A percentile compares a stretch with the other conserved stretches of the same genome.
Conservation (phyloP, 345 rosid genomes). For the Eucalyptus regnans region DNA sequence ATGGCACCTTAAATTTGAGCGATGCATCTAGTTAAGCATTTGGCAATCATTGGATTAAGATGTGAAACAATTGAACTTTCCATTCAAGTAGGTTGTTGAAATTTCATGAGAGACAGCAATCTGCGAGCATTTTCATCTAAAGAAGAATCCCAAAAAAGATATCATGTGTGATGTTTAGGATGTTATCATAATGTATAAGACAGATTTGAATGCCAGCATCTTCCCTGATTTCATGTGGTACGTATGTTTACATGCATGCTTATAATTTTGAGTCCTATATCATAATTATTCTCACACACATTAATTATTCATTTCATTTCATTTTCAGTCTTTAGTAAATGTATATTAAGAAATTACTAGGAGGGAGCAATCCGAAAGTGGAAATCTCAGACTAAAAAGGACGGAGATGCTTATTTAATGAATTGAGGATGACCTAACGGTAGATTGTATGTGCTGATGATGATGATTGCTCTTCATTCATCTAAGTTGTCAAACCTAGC, state of each 20-base stretch:
- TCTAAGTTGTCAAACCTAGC: background rate
- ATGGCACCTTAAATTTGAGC: background rate
- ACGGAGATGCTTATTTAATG: background rate
- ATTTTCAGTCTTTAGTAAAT: background rate
- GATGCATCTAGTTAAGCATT: background rate
- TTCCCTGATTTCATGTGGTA: background rate
- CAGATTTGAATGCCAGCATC: background rate
- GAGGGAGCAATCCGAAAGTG: background rate
- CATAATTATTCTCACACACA: background rate
- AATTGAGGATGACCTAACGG: background rate
- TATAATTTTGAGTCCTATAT: background rate
- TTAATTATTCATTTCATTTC: background rate
- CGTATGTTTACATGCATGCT: background rate
- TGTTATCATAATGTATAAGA: background rate
- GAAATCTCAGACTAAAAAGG: background rate
- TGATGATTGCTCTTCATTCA: background rate
- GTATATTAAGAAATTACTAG: background rate
- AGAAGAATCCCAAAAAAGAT: background rate
- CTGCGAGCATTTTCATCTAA: background rate
- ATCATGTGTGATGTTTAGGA: background rate
- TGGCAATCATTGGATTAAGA: background rate
- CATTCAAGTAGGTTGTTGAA: background rate
- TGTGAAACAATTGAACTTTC: background rate
- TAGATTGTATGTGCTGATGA: background rate
- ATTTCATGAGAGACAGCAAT: background rate